Conservation (phyloP, 768 basidiomycete genomes). For the Coprinopsis cinerea region DNA sequence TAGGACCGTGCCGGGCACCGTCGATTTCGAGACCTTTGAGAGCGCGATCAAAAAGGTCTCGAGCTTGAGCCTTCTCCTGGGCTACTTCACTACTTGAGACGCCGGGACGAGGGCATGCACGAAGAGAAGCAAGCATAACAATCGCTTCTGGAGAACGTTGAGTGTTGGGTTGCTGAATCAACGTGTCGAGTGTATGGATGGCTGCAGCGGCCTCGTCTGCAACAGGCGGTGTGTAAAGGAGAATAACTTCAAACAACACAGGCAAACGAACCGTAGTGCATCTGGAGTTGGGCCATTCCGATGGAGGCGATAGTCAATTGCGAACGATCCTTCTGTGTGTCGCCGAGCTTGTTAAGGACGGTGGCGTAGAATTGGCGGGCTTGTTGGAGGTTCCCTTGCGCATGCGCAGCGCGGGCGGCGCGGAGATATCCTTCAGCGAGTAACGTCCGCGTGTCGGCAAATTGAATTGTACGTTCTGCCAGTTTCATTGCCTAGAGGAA, state of each 20-base stretch:
- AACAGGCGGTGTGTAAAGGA: constrained; percentile 4
- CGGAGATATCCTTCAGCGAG: constrained; percentile 84
- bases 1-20: constrained; percentile 36
- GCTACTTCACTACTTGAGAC: constrained; percentile 67
- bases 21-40: constrained; percentile 61
- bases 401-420: constrained; percentile 76
- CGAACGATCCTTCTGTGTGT: constrained; percentile 56
- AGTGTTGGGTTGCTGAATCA: constrained; percentile 60
- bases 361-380: constrained; percentile 67
- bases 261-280: constrained; percentile 58
- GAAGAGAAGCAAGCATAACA: constrained; percentile 83
- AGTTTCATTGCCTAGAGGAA: constrained; percentile 73
- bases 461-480: constrained; percentile 91
- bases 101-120: constrained; percentile 77
- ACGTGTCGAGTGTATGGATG: constrained; percentile 76
- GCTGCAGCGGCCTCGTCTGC: constrained; percentile 80
- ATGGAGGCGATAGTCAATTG: constrained; percentile 80
- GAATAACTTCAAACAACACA: neutral
- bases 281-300: constrained; percentile 82
- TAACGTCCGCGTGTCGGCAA: constrained; percentile 80
- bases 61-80: constrained; percentile 66
- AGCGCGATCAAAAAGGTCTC: constrained; percentile 78
- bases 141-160: constrained; percentile 77
- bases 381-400: constrained; percentile 54
- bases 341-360: constrained; percentile 38